These are phyloP conservation scores for Pterocarpus santalinus DNA, from an alignment of 306 rosid species.

Conservation along the genomic window DNA sequence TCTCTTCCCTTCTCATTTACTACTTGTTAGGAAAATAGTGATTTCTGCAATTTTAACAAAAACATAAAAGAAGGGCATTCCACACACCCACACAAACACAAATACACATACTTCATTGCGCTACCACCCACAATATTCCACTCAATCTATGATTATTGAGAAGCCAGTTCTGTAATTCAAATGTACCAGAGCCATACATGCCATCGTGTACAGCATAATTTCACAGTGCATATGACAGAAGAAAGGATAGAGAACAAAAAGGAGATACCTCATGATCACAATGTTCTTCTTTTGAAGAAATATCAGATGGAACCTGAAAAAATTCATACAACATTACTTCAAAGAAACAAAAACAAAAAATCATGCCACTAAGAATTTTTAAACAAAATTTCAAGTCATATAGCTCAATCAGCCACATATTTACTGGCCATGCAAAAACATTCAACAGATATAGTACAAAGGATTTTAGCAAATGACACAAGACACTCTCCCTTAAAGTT, in stretches of 20 bases:
- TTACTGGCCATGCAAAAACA: slow-evolving; percentile 13
- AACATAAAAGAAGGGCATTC: neutral
- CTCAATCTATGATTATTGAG: neutral
- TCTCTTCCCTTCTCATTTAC: neutral
- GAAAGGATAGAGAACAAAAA: slow-evolving; percentile 6
- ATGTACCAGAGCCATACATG: slow-evolving; percentile 23
- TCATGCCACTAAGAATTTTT: slow-evolving; percentile 24
- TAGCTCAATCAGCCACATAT: slow-evolving; percentile 12
- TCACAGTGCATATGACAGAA: neutral
- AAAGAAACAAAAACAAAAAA: slow-evolving; percentile 17
- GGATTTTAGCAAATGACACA: neutral
- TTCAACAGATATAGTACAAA: slow-evolving; percentile 20
- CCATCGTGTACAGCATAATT: slow-evolving; percentile 1
- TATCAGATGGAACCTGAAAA: slow-evolving; percentile 84
- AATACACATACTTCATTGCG: neutral
- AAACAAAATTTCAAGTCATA: slow-evolving; percentile 22
- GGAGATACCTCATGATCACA: slow-evolving; percentile 63
- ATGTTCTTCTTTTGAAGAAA: slow-evolving; percentile 63
- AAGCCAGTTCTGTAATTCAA: slow-evolving; percentile 11
- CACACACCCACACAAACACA: neutral
- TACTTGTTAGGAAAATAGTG: too few relatives aligned
- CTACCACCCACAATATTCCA: slow-evolving; percentile 28
- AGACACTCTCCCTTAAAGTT: neutral
- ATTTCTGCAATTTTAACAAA: neutral
- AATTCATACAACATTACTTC: slow-evolving; percentile 40